Conservation (phyloP, 2,329 filamentous ascomycete genomes). For the Hymenoscyphus infarciens region DNA sequence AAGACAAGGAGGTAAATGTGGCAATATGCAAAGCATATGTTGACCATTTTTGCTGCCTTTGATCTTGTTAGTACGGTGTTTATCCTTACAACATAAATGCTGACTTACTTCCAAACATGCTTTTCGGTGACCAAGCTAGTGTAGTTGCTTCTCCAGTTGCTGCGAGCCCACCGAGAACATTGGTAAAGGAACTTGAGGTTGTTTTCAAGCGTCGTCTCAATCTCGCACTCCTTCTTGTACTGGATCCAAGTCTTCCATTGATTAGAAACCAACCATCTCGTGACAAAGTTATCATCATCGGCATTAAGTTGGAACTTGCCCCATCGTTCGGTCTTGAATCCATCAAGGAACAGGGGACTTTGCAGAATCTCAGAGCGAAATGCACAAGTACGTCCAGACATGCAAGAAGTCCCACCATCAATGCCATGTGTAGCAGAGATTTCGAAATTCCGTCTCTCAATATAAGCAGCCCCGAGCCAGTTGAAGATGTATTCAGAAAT, state of each 20-base stretch:
- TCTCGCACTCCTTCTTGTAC: constrained; percentile 85
- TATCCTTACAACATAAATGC: background rate
- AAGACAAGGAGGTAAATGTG: constrained; percentile 84
- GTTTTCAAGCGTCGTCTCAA: constrained; percentile 90
- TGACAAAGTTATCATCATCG: constrained; percentile 98
- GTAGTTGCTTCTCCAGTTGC: constrained; percentile 96
- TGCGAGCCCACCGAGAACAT: constrained; percentile 90
- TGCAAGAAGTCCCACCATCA: constrained; percentile 93
- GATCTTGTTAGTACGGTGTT: constrained; percentile 18
- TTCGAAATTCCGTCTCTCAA: constrained; percentile 93
- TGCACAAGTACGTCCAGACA: constrained; percentile 89
- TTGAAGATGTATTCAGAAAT: constrained; percentile 69
- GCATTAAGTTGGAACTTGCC: constrained; percentile 86
- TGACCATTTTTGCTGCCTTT: constrained; percentile 86
- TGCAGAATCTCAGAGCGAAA: constrained; percentile 87
- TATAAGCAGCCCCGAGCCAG: constrained; percentile 87
- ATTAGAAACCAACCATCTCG: constrained; percentile 89
- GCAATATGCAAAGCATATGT: constrained; percentile 90
- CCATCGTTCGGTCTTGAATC: constrained; percentile 91
- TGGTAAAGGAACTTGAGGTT: constrained; percentile 87
- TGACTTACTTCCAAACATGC: constrained; percentile 80
- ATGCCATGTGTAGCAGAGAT: constrained; percentile 94
- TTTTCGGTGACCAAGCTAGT: constrained; percentile 83
- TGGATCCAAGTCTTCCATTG: constrained; percentile 94
- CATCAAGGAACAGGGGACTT: constrained; percentile 79